Conservation (phyloP, 2,329 filamentous ascomycete genomes). For the Penicillium sp. region DNA sequence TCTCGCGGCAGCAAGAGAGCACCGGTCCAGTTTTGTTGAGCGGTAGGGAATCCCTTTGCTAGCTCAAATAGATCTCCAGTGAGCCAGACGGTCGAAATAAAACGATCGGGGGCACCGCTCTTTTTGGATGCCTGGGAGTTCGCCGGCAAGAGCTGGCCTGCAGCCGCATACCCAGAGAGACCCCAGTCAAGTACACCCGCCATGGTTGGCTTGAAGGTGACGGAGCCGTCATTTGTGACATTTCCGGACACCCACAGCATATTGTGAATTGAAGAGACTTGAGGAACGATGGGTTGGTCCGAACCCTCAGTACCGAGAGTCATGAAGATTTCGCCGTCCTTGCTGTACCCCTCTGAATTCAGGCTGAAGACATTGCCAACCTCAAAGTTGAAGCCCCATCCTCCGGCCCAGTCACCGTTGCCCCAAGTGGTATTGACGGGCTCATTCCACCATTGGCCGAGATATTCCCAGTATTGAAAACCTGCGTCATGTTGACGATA, state of each 20-base stretch:
- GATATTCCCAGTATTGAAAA: constrained; percentile 21
- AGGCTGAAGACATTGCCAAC: constrained; percentile 15
- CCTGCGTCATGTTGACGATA: constrained; percentile 17
- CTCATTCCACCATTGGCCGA: constrained; percentile 21
- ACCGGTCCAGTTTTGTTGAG: constrained; percentile 17
- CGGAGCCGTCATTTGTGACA: constrained; percentile 3
- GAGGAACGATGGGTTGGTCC: constrained; percentile 2
- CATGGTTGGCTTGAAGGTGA: constrained; percentile 18
- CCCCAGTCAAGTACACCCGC: constrained; percentile 22
- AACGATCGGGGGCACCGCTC: constrained; percentile 17
- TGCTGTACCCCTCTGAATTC: constrained; percentile 15
- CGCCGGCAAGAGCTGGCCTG: constrained; percentile 17
- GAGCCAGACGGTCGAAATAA: constrained; percentile 18
- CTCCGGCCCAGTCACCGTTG: constrained; percentile 18
- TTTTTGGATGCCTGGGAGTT: constrained; percentile 13
- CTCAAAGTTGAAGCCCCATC: constrained; percentile 23
- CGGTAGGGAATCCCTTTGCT: constrained; percentile 11
- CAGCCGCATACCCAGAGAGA: constrained; percentile 15
- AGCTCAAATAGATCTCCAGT: constrained; percentile 14
- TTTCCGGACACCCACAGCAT: constrained; percentile 19
- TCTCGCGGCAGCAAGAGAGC: constrained; percentile 16
- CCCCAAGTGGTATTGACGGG: constrained; percentile 20
- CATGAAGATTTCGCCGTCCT: constrained; percentile 14
- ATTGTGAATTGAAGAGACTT: constrained; percentile 17
- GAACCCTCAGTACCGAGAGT: constrained; percentile 20